These are phyloP conservation scores for Barnettozyma sucrosica DNA, from an alignment of 805 yeast genomes.

Conservation along the genomic window DNA sequence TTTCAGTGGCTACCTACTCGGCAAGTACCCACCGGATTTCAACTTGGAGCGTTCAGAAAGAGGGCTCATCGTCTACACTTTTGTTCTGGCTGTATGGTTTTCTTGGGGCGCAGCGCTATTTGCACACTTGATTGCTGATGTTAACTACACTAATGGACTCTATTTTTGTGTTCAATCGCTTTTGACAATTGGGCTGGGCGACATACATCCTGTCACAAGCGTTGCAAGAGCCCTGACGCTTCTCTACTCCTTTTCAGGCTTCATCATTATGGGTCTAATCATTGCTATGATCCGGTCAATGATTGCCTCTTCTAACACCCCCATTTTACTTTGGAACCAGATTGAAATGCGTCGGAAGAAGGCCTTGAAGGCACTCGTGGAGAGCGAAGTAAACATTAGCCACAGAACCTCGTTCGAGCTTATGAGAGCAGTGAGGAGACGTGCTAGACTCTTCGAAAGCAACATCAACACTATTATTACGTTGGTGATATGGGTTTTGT, in stretches of 20 bases:
- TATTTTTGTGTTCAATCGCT: conserved; percentile 71
- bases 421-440: conserved; percentile 47
- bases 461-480: conserved; percentile 35
- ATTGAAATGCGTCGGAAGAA: conserved; percentile 45
- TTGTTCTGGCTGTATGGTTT: conserved; percentile 63
- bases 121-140: conserved; percentile 34
- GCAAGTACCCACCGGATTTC: conserved; percentile 65
- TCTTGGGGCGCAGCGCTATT: conserved; percentile 64
- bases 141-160: conserved; percentile 59
- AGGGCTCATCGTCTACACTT: conserved; percentile 65
- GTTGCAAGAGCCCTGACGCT: conserved; percentile 55
- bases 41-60: conserved; percentile 65
- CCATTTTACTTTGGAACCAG: conserved; percentile 61
- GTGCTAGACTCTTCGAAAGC: conserved; percentile 35
- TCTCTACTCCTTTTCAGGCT: conserved; percentile 63
- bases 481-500: conserved; percentile 41
- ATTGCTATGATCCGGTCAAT: conserved; percentile 64
- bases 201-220: conserved; percentile 47
- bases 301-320: conserved; percentile 53
- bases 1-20: conserved; percentile 51
- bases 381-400: conserved; percentile 24
- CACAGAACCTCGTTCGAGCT: conserved; percentile 46
- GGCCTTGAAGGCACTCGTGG: conserved; percentile 22
- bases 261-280: conserved; percentile 67
- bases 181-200: conserved; percentile 80